Conservation (phyloP, 306 rosid genomes). For the Sechiopsis laciniata region DNA sequence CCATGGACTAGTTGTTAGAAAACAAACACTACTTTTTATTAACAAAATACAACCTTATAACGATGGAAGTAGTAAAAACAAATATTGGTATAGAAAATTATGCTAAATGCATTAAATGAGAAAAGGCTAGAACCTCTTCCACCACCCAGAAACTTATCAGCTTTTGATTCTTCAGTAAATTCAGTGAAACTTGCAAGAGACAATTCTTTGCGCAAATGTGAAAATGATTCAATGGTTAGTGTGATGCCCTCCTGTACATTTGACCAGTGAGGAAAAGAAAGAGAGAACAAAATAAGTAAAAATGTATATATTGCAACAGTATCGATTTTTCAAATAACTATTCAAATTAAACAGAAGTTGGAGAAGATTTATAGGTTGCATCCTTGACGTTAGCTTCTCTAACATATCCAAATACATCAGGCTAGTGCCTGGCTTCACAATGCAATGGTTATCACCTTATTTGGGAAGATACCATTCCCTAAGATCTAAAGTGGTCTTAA, state of each 20-base stretch:
- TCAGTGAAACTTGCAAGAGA: constrained; percentile 35
- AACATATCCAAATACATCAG: background rate
- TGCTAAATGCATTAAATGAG: constrained; percentile 13
- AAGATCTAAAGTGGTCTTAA: background rate
- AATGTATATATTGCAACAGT: background rate
- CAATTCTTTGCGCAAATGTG: constrained; percentile 50
- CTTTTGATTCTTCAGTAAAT: constrained; percentile 55
- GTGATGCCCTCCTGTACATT: constrained; percentile 58
- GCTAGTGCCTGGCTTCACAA: background rate
- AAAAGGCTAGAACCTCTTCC: constrained; percentile 59
- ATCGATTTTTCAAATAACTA: background rate
- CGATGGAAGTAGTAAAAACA: background rate
- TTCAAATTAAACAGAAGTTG: background rate
- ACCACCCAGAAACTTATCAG: constrained; percentile 62
- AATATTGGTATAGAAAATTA: background rate
- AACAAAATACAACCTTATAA: background rate
- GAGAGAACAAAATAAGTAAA: background rate
- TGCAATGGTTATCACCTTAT: background rate
- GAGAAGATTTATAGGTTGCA: constrained; percentile 3
- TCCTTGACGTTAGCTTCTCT: background rate
- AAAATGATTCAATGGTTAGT: constrained; percentile 59
- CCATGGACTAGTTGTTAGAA: no score
- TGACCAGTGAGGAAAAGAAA: constrained; percentile 18
- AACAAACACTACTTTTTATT: no score
- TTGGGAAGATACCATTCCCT: background rate